Evolutionary conservation across 345 rosid genomes (phyloP), one percentile per base, ranked within the genome.

Genomic region (Ricinus communis): DNA sequence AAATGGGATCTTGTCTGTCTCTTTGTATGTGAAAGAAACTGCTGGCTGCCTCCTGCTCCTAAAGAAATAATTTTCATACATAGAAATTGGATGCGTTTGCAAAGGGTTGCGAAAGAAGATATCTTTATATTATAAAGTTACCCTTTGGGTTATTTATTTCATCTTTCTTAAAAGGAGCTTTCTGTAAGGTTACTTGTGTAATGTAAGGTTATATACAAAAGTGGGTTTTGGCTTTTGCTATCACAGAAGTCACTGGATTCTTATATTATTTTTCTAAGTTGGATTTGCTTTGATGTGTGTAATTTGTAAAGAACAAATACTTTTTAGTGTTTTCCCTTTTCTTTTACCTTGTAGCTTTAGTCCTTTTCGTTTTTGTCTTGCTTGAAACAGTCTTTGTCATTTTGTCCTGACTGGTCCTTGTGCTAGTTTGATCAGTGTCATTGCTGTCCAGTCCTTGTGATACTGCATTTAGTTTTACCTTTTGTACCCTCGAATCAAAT

Each of bases 341-440:
- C 70, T 52, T 65, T 56, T 27, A 15, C 45, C 61, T 36, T 54
- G 0, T 8, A 74, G 73, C 76, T 62, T 47, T 16, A 70, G 80
- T 78, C 78, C 2, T 73, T 76, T 70, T 82, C 82, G 51, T 43
- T 49, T 54, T 73, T 63, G 70, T 69, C 50, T 11, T n/a, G 41
- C 36, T 24, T 8, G 49, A 16, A 10, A 55, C 8, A 27, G 61
- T 27, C 25, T n/a, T 36, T 60, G 43, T 60, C 65, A 60, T 16
- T 10, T n/a, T 33, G 27, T 19, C 12, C n/a, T n/a, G n/a, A 27
- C 27, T 36, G 65, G 16, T 36, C 64, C n/a, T 25, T 60, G 16
- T 25, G 46, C 46, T 7, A 27, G 24, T n/a, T n/a, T n/a, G n/a
- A 8, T 13, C 14, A 60, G 36, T 60, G n/a, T 36, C 15, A 19